Conservation (phyloP, 306 rosid species). For the Castanea mollissima region DNA sequence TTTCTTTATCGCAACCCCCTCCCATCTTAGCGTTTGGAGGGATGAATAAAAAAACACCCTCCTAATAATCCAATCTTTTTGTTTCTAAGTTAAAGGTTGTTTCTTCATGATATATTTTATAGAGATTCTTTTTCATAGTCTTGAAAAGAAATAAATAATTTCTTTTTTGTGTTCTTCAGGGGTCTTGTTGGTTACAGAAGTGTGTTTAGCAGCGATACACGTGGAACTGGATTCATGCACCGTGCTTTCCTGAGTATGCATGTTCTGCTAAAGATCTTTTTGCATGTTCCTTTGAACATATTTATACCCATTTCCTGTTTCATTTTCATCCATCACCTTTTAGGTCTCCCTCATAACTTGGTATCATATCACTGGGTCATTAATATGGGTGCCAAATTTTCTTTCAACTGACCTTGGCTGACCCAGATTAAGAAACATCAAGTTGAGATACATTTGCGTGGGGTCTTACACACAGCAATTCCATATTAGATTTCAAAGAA, state of each 20-base stretch:
- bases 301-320: not conserved
- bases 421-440: too few species aligned
- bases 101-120: not conserved
- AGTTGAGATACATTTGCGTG: too few species aligned
- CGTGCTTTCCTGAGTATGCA: conserved; percentile 86
- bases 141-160: not conserved
- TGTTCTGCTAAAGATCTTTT: conserved; percentile 11
- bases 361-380: not conserved
- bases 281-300: not conserved
- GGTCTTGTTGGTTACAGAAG: conserved; percentile 98
- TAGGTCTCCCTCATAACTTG: not conserved
- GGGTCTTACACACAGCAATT: too few species aligned
- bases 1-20: not conserved
- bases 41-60: not conserved
- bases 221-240: conserved; percentile 99
- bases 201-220: conserved; percentile 96
- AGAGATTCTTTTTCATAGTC: not conserved
- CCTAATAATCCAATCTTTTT: not conserved
- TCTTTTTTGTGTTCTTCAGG: conserved; percentile 50
- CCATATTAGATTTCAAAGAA: too few species aligned
- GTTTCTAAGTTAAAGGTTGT: not conserved
- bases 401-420: not conserved
- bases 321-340: not conserved
- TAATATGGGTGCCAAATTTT: not conserved
- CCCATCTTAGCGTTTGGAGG: not conserved